Evolutionary conservation across 2,329 filamentous ascomycete genomes (phyloP).

Genomic region (Paramyrothecium roridum): DNA sequence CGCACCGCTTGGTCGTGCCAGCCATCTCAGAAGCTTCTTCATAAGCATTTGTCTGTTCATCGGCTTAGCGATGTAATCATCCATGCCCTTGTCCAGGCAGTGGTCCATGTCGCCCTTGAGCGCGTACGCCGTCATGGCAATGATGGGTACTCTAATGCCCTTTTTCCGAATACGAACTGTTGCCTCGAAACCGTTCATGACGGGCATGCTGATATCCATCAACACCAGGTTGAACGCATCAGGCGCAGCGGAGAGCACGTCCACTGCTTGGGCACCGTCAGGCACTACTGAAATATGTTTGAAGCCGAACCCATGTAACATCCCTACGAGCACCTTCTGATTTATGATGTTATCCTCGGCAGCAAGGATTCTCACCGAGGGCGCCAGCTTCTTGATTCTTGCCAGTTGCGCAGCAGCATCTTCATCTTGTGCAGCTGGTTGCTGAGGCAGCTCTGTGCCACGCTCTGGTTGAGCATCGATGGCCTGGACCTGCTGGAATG

Average conservation of each 20-base stretch:
- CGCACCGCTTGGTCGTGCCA: background rate
- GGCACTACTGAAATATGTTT: conserved; percentile 20
- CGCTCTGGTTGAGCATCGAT: conserved; percentile 12
- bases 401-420: conserved; percentile 6
- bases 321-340: conserved; percentile 33
- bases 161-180: conserved; percentile 42
- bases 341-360: conserved; percentile 42
- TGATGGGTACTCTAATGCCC: conserved; percentile 47
- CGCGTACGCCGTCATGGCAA: conserved; percentile 53
- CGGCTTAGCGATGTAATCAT: conserved; percentile 53
- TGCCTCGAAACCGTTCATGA: conserved; percentile 46
- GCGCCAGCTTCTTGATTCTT: conserved; percentile 31
- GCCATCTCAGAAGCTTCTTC: conserved; percentile 20
- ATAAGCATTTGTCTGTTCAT: conserved; percentile 32
- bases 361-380: conserved; percentile 34
- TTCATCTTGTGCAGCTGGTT: conserved; percentile 20
- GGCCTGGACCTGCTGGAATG: conserved; percentile 22
- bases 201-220: conserved; percentile 50
- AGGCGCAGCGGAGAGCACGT: conserved; percentile 25
- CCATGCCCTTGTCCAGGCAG: conserved; percentile 52
- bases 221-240: conserved; percentile 25
- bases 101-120: conserved; percentile 51
- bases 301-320: conserved; percentile 36
- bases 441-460: conserved; percentile 1
- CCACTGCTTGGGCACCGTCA: conserved; percentile 13